phyloP scores from a whole-genome alignment of 352 stramenopile species.

The Phytophthora hybrid region DNA sequence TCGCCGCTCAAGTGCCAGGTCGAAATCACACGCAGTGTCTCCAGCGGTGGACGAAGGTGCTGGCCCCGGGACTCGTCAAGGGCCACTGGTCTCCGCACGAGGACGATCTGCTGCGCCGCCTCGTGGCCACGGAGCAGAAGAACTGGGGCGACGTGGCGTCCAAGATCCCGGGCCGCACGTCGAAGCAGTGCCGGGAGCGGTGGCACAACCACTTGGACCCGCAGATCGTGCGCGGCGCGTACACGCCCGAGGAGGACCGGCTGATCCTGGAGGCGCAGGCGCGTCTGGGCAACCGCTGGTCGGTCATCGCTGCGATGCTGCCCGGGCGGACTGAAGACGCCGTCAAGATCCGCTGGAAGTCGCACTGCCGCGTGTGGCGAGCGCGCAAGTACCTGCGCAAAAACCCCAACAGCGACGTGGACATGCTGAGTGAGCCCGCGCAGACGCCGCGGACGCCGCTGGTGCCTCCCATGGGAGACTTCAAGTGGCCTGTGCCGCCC shows the following conservation, averaged over 20 bases:
- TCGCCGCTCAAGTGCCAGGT: slow-evolving; percentile 86
- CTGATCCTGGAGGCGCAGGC: slow-evolving; percentile 89
- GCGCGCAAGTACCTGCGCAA: slow-evolving; percentile 87
- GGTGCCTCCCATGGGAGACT: slow-evolving; percentile 34
- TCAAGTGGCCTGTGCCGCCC: slow-evolving; percentile 39
- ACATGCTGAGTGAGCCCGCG: slow-evolving; percentile 42
- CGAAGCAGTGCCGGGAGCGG: slow-evolving; percentile 91
- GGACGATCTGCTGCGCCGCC: slow-evolving; percentile 77
- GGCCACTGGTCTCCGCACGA: slow-evolving; percentile 93
- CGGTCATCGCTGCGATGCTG: slow-evolving; percentile 90
- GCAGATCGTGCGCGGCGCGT: slow-evolving; percentile 89
- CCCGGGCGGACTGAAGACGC: slow-evolving; percentile 90
- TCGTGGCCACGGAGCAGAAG: slow-evolving; percentile 87
- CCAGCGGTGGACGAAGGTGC: slow-evolving; percentile 92
- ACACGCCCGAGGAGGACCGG: slow-evolving; percentile 89
- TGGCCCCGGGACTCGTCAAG: slow-evolving; percentile 89
- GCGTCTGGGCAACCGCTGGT: slow-evolving; percentile 90
- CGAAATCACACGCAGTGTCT: slow-evolving; percentile 93
- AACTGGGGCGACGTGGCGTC: slow-evolving; percentile 91
- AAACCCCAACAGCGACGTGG: slow-evolving; percentile 47
- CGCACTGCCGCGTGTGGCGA: slow-evolving; percentile 84
- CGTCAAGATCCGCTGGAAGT: slow-evolving; percentile 95
- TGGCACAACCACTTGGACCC: slow-evolving; percentile 93
- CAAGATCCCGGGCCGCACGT: slow-evolving; percentile 87
- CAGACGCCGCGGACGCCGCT: slow-evolving; percentile 42